Base-by-base conservation (phyloP, 2,329 filamentous ascomycete species). In the Fusarium sp. region DNA sequence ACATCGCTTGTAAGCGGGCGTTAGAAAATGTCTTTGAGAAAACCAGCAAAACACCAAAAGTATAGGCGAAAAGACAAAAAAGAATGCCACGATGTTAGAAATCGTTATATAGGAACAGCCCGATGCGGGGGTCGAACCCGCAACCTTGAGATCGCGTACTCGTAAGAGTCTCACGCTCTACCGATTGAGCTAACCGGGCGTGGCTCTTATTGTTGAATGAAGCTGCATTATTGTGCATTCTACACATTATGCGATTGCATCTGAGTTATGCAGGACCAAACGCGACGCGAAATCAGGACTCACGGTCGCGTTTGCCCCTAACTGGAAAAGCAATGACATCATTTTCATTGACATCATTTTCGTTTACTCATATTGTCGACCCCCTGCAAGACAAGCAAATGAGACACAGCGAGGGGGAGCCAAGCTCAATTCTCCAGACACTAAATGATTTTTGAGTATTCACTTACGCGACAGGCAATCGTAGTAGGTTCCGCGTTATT, bases 81-180 rank as follows among this genome's bases (percentile, higher is more conserved):
- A 65, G 43, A 19, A 48, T 43, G 62, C 62, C 62, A 65, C 62
- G 60, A 43, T 30, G 50, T 50, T 68, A 45, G 49, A 53, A 68
- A 68, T 69, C 59, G 65, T 46, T 51, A 34, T 72, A 77, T 78
- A 77, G 75, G 76, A 78, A 79, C 42, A 79, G 78, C 79, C 78
- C 78, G 75, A 80, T 78, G 79, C 78, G 79, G 79, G 79, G 79
- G 78, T 84, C 83, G 83, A 85, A 87, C 85, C 84, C 83, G 82
- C 83, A 85, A 81, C 83, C 84, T 85, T 84, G 82, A 85, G 84
- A 84, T 85, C 52, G 75, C 58, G 75, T 69, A 74, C 75, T 75
- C 74, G 14, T 85, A 85, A 86, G 88, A 90, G 88, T 89, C 88
- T 88, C 84, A 89, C 87, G 87, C 87, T 90, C 88, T 90, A 89